phyloP scores from a whole-genome alignment of 2,329 filamentous ascomycete genomes.

The Penicillium glabrum region DNA sequence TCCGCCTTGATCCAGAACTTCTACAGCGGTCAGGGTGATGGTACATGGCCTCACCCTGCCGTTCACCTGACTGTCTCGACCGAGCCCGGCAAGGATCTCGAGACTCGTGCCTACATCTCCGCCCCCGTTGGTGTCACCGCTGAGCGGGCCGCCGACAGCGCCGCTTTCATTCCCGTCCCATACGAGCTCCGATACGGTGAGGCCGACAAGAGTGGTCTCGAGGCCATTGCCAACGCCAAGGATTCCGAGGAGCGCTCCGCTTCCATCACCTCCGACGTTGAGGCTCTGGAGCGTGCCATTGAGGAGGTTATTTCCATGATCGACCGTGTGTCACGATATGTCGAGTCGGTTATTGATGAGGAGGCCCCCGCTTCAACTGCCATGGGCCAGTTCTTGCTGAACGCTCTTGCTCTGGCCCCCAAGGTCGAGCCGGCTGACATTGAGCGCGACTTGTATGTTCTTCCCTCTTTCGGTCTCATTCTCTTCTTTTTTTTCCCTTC shows the following conservation, averaged over 20 bases:
- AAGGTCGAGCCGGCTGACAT: constrained; percentile 91
- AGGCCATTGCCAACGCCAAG: constrained; percentile 80
- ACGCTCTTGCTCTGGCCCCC: constrained; percentile 85
- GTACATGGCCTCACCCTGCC: constrained; percentile 95
- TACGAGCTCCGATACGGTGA: constrained; percentile 91
- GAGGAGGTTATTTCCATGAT: constrained; percentile 87
- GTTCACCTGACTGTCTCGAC: constrained; percentile 95
- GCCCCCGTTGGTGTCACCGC: constrained; percentile 92
- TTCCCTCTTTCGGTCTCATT: not conserved
- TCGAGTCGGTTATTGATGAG: constrained; percentile 83
- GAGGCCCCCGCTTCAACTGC: constrained; percentile 88
- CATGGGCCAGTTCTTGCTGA: constrained; percentile 92
- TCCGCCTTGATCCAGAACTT: constrained; percentile 99
- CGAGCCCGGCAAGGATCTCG: constrained; percentile 81
- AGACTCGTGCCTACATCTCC: constrained; percentile 91
- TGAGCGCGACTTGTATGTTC: constrained; percentile 82
- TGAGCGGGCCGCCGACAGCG: constrained; percentile 92
- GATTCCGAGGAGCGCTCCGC: constrained; percentile 73
- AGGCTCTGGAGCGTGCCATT: constrained; percentile 79
- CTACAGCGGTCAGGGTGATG: constrained; percentile 94
- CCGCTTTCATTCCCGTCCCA: constrained; percentile 95
- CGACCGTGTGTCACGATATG: constrained; percentile 87
- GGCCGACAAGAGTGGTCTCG: constrained; percentile 72
- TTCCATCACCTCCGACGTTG: constrained; percentile 80
- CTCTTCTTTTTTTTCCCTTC: not conserved